These are phyloP conservation scores for Trichoderma brevicompactum DNA, from an alignment of 2,329 filamentous ascomycete genomes.

Conservation along the genomic window DNA sequence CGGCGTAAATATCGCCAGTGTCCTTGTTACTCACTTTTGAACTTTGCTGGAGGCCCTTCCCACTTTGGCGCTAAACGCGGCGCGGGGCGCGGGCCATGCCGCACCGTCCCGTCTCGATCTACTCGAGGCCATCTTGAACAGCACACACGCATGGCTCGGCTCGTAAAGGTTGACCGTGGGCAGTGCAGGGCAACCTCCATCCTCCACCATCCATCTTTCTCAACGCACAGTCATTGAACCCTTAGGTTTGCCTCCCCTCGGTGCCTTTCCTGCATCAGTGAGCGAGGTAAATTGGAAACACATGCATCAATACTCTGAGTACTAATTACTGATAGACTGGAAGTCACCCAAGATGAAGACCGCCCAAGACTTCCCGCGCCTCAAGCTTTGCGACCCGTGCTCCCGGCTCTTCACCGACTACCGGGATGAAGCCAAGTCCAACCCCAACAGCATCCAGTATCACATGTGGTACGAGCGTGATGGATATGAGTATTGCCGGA, in stretches of 20 bases:
- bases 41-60: not conserved
- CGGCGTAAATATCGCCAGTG: too few relatives aligned
- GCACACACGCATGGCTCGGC: not conserved
- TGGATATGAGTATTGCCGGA: slow-evolving; percentile 7
- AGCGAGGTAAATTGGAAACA: not conserved
- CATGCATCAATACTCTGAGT: not conserved
- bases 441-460: slow-evolving; percentile 1
- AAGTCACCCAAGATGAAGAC: not conserved
- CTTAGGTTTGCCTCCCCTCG: not conserved
- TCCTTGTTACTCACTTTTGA: not conserved
- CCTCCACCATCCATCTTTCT: not conserved
- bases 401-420: slow-evolving; percentile 14
- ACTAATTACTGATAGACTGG: not conserved
- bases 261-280: not conserved
- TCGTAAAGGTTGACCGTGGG: not conserved
- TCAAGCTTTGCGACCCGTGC: slow-evolving; percentile 7
- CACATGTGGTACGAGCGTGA: slow-evolving; percentile 10
- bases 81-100: not conserved
- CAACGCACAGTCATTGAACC: not conserved
- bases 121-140: not conserved
- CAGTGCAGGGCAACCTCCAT: not conserved
- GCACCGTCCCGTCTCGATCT: not conserved
- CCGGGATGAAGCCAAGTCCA: not conserved
- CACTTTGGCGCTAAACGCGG: not conserved
- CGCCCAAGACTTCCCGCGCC: not conserved